A percentile compares a stretch with the other conserved stretches of the same genome.
Conservation (phyloP, 257 asterid species). For the Jacaranda copaia region DNA sequence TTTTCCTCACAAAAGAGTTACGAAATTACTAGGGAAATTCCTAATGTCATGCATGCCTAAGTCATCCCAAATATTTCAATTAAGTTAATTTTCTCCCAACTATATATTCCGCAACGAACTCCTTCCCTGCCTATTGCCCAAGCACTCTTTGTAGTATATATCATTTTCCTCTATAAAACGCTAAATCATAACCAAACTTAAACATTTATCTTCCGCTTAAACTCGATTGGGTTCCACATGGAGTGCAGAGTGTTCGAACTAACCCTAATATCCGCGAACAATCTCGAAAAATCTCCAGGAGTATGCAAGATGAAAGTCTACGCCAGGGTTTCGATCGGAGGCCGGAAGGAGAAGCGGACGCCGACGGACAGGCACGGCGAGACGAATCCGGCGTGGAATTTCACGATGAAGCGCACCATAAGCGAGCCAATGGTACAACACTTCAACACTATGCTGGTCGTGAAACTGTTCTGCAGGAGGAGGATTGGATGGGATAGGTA, state of each 20-base stretch:
- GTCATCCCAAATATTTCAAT: not conserved
- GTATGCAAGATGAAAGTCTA: slow-evolving; percentile 63
- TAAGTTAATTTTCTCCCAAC: too few relatives aligned
- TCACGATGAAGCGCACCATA: slow-evolving; percentile 51
- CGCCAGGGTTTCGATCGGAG: slow-evolving; percentile 57
- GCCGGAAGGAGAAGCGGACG: slow-evolving; percentile 43
- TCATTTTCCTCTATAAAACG: not conserved
- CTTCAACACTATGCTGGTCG: slow-evolving; percentile 52
- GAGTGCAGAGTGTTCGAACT: slow-evolving; percentile 52
- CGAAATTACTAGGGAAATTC: not conserved
- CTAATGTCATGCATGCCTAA: not conserved
- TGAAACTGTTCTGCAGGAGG: slow-evolving; percentile 61
- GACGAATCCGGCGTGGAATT: slow-evolving; percentile 80
- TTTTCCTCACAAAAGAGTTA: not conserved
- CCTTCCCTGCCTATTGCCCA: not conserved
- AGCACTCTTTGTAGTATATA: too few relatives aligned
- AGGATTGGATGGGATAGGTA: slow-evolving; percentile 60
- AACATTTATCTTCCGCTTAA: not conserved
- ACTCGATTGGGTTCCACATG: slow-evolving; percentile 16
- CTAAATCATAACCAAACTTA: not conserved
- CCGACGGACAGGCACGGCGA: slow-evolving; percentile 62
- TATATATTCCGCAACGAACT: not conserved
- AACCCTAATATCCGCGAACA: slow-evolving; percentile 63
- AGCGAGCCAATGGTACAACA: slow-evolving; percentile 51
- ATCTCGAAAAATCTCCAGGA: slow-evolving; percentile 51